A percentile compares a stretch with the other conserved stretches of the same genome.
phyloP scores from a whole-genome alignment of 2,329 filamentous ascomycete species.

The Colletotrichum graminicola region DNA sequence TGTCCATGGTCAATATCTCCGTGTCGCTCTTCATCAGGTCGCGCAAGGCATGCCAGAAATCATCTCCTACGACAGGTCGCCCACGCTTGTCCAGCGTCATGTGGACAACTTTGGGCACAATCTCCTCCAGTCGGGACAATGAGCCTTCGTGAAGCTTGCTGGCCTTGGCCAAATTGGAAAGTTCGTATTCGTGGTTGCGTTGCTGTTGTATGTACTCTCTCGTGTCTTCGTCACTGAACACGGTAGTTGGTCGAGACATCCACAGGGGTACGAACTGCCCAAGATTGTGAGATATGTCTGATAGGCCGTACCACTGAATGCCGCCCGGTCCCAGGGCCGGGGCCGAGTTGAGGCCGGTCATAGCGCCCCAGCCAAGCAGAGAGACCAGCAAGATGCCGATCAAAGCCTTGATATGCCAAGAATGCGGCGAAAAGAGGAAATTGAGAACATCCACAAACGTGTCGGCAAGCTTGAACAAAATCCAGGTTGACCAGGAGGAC shows the following conservation, averaged over 20 bases:
- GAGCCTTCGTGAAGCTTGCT: conserved; percentile 53
- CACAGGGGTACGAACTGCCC: conserved; percentile 48
- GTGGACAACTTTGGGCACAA: conserved; percentile 69
- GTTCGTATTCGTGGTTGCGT: conserved; percentile 48
- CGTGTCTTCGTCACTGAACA: conserved; percentile 33
- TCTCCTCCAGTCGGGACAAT: conserved; percentile 58
- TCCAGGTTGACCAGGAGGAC: conserved; percentile 17
- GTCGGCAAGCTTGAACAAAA: conserved; percentile 33
- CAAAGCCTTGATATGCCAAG: conserved; percentile 25
- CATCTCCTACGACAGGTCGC: conserved; percentile 65
- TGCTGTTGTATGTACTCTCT: conserved; percentile 32
- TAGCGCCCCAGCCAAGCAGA: conserved; percentile 17
- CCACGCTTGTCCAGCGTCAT: conserved; percentile 66
- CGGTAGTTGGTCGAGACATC: conserved; percentile 30
- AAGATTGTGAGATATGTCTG: conserved; percentile 45
- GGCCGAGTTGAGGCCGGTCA: conserved; percentile 19
- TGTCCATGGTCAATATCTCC: conserved; percentile 61
- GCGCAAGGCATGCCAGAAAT: conserved; percentile 75
- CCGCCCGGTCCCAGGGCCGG: conserved; percentile 19
- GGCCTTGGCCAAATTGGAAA: conserved; percentile 49
- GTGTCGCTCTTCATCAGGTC: conserved; percentile 65
- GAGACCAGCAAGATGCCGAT: conserved; percentile 1
- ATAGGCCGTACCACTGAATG: conserved; percentile 46
- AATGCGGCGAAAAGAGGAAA: conserved; percentile 14
- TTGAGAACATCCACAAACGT: conserved; percentile 21